Conservation (phyloP, 441 rosid genomes). For the Brassica hybrid region DNA sequence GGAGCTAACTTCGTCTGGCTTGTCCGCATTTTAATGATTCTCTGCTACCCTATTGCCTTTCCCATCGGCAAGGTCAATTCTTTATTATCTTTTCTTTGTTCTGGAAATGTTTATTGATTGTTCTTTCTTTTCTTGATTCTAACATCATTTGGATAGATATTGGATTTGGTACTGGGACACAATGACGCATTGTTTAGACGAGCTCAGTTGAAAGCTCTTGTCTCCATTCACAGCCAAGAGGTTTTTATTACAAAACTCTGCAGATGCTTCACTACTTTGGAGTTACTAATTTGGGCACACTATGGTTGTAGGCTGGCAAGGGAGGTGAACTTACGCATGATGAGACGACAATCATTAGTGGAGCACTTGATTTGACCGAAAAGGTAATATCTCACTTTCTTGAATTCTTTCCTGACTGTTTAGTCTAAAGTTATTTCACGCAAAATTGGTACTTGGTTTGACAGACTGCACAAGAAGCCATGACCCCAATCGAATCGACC, state of each 20-base stretch:
- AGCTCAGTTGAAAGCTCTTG: conserved; percentile 95
- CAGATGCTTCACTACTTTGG: conserved; percentile 8
- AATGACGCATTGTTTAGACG: conserved; percentile 90
- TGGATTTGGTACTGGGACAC: conserved; percentile 91
- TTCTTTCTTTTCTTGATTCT: not conserved
- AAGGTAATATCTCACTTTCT: conserved; percentile 58
- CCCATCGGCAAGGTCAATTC: conserved; percentile 89
- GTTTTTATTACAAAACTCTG: conserved; percentile 46
- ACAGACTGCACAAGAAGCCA: conserved; percentile 98
- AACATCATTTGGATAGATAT: conserved; percentile 53
- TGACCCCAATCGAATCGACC: conserved; percentile 98
- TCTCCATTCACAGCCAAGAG: conserved; percentile 93
- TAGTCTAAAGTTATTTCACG: not conserved
- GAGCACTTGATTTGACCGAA: conserved; percentile 97
- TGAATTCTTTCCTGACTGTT: not conserved
- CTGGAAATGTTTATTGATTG: not conserved
- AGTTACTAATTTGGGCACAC: conserved; percentile 22
- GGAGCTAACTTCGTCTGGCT: conserved; percentile 92
- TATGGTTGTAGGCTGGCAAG: conserved; percentile 81
- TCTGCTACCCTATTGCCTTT: conserved; percentile 90
- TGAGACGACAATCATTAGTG: conserved; percentile 96
- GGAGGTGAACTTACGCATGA: conserved; percentile 99
- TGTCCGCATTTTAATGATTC: conserved; percentile 82
- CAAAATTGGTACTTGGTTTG: conserved; percentile 27
- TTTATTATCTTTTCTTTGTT: not conserved